Evolutionary conservation across 2,329 filamentous ascomycete genomes (phyloP), one percentile per base, ranked within the genome.

Genomic region (Clarireedia paspali): DNA sequence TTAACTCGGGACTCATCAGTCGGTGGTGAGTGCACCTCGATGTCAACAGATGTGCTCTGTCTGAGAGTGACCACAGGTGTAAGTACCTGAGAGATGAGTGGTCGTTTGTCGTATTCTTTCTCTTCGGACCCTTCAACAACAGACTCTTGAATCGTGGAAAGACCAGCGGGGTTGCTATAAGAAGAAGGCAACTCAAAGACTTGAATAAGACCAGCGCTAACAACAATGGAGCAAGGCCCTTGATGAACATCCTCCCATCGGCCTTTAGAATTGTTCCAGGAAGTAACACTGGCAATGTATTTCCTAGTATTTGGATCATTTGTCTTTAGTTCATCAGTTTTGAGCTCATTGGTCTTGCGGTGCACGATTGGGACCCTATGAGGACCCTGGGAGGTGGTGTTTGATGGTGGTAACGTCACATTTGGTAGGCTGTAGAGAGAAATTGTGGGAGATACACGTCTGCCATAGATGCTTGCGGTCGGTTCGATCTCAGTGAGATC

Each of bases 61-160:
- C 92, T 84, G 59, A 97, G 84, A 63, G 91, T 87, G 6, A 97
- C 92, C 39, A 96, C 77, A 0, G 94, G 94, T 0, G 92, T 97
- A 44, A 99, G 82, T 67, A 96, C 90, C 36, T 96, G 81, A 5
- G 87, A 88, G 45, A 86, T 74, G 20, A 85, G 70, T 4, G 81
- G 81, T 38, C 63, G 64, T 51, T 74, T 72, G 14, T 66, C 71
- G 14, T 12, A 10, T 27, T 36, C 47, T 9, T 45, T 44, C 14
- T 17, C 55, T 17, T 56, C 55, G 17, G 17, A n/a, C 15, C 24
- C 44, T 12, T 26, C 54, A n/a, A 56, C 42, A n/a, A 53, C 20
- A 4, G 53, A 55, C 20, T 56, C 54, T 34, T 56, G 48, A 23
- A 47, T 52, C n/a, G 49, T 52, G 23, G 47, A 51, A 34, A 52